Evolutionary conservation across 1,284 basidiomycete species (phyloP), one percentile per base, ranked within the genome.

Genomic region (Irpex sp.): DNA sequence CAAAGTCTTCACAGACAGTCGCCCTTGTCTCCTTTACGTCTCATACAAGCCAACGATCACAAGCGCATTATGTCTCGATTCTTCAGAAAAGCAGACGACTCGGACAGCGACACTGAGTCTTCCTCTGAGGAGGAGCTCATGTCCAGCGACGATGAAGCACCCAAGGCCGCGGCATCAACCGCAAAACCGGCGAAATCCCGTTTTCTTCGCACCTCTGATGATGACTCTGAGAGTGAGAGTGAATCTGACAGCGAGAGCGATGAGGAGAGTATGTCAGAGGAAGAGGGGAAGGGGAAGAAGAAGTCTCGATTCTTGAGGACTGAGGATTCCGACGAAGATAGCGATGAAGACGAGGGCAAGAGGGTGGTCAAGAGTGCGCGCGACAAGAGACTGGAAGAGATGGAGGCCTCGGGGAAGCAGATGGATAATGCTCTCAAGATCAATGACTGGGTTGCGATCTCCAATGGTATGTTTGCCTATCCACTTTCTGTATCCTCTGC

Each of bases 391-490:
- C 75, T 93, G 69, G 93, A 92, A 64, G 93, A 95, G 80, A 94
- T 97, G 84, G 93, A 94, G 76, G 86, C 87, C 1, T 91, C 91
- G 9, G 93, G 94, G 60, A 94, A 92, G 78, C 83, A 82, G 58
- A 97, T 99, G 78, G 94, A 97, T 62, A 99, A 99, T 75, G 95
- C 92, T 31, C 82, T 95, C 69, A 97, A 95, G 81, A 97, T 96
- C 71, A 95, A 94, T 69, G 95, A 99, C 79, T 99, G 97, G 97
- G 90, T 91, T 21, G 89, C 89, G 39, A 97, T 96, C 70, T 93
- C 90, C 53, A 90, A 87, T 69, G 95, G 95, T 95, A 68, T 60
- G 80, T 74, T 51, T 58, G 13, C 11, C 19, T 55, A 17, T 21
- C 13, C 8, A 17, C 21, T 61, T 50, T 36, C 11, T 53, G 31